Conservation (phyloP, 2,329 filamentous ascomycete species). For the Clarireedia hainanense region DNA sequence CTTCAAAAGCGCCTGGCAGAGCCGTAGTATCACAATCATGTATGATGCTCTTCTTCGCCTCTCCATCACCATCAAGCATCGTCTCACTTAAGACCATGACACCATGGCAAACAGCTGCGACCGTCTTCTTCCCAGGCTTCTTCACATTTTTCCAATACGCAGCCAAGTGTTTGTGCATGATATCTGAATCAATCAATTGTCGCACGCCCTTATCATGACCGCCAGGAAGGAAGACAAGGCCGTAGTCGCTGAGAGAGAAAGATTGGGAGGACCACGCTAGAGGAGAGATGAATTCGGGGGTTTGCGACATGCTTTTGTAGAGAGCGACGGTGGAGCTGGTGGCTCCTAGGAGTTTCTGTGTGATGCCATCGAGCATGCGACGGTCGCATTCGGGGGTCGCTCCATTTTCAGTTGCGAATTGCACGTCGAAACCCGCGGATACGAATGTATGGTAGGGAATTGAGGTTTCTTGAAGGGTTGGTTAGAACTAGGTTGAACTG, state of each 20-base stretch:
- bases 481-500: neutral
- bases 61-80: constrained; percentile 24
- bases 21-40: constrained; percentile 41
- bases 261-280: constrained; percentile 37
- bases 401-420: constrained; percentile 44
- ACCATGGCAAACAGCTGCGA: constrained; percentile 46
- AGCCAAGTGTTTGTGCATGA: constrained; percentile 37
- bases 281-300: constrained; percentile 36
- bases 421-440: constrained; percentile 38
- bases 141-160: constrained; percentile 41
- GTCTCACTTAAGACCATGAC: constrained; percentile 42
- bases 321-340: constrained; percentile 33
- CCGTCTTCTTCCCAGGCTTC: constrained; percentile 36
- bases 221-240: constrained; percentile 43
- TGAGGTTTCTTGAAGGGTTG: constrained; percentile 36
- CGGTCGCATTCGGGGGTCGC: constrained; percentile 40
- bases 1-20: constrained; percentile 41
- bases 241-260: constrained; percentile 39
- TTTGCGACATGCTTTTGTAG: constrained; percentile 38
- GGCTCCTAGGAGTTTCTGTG: constrained; percentile 42
- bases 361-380: constrained; percentile 41
- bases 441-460: constrained; percentile 42
- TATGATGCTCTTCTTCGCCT: constrained; percentile 38
- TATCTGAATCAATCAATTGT: constrained; percentile 42
- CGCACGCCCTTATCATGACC: constrained; percentile 45